Percentiles rank a stretch among this genome's conserved stretches.
These are phyloP conservation scores for Styphnolobium japonicum DNA, from an alignment of 306 rosid species.

Conservation along the genomic window DNA sequence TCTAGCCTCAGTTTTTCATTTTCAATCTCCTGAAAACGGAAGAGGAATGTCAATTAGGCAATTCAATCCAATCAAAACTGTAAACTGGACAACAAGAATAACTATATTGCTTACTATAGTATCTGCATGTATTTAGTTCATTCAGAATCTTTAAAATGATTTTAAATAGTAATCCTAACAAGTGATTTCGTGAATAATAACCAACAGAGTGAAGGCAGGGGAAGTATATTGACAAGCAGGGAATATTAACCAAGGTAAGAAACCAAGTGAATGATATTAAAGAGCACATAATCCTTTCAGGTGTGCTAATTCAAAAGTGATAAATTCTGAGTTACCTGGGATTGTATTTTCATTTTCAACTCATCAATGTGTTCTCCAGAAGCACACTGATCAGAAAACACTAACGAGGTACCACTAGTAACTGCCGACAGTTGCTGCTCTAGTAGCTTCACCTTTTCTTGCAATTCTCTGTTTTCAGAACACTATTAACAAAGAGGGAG, in stretches of 20 bases:
- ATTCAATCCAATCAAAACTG: conserved; percentile 13
- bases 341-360: conserved; percentile 80
- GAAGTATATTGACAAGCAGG: conserved; percentile 1
- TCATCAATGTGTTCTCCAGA: conserved; percentile 67
- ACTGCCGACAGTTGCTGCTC: conserved; percentile 52
- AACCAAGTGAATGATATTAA: conserved; percentile 3
- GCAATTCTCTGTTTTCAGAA: conserved; percentile 76
- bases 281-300: conserved; percentile 8
- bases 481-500: conserved; percentile 48
- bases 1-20: conserved; percentile 86
- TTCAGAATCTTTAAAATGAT: background rate
- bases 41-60: conserved; percentile 6
- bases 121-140: background rate
- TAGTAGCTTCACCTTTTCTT: conserved; percentile 63
- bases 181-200: background rate
- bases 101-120: background rate
- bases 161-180: background rate
- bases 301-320: background rate
- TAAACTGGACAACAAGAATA: conserved; percentile 3
- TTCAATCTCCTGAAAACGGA: conserved; percentile 70
- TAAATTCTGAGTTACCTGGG: conserved; percentile 55
- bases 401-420: conserved; percentile 38
- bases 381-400: conserved; percentile 37
- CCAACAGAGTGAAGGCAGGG: background rate
- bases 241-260: background rate